Percentiles rank a stretch among this genome's conserved stretches.
These are phyloP conservation scores for Aspergillus clavatus DNA, from an alignment of 2,329 filamentous ascomycete species.

Conservation along the genomic window DNA sequence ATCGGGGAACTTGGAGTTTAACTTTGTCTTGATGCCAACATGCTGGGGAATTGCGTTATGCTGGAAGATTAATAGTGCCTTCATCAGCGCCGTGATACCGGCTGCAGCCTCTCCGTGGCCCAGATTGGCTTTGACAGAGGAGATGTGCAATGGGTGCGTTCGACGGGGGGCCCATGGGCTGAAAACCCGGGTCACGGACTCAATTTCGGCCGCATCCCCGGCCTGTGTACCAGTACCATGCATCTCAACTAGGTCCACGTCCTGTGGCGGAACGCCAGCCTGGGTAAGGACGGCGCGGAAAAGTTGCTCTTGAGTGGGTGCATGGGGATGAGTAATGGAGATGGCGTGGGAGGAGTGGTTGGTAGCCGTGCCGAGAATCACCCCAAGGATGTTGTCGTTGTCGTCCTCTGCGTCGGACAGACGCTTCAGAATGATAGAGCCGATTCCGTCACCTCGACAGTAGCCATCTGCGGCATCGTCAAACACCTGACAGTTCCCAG, in stretches of 20 bases:
- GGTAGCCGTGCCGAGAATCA: constrained; percentile 41
- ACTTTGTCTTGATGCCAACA: constrained; percentile 57
- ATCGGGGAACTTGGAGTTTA: constrained; percentile 32
- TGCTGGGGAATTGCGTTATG: constrained; percentile 62
- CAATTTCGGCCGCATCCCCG: constrained; percentile 36
- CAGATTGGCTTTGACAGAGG: constrained; percentile 34
- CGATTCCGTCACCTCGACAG: constrained; percentile 50
- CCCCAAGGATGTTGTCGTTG: constrained; percentile 40
- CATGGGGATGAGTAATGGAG: constrained; percentile 42
- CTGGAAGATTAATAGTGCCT: constrained; percentile 61
- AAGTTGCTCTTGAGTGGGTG: constrained; percentile 35
- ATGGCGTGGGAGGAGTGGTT: too few species aligned
- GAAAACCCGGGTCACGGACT: constrained; percentile 32
- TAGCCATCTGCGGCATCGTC: constrained; percentile 51
- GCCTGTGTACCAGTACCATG: constrained; percentile 40
- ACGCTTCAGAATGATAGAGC: constrained; percentile 48
- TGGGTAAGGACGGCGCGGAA: constrained; percentile 35
- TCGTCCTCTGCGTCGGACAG: constrained; percentile 49
- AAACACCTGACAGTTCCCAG: constrained; percentile 47
- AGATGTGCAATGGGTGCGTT: constrained; percentile 27
- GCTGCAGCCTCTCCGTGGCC: constrained; percentile 45
- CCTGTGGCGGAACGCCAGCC: constrained; percentile 34
- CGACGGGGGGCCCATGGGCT: constrained; percentile 59
- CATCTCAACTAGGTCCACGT: constrained; percentile 38
- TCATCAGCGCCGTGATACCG: constrained; percentile 46